Evolutionary conservation across 2,329 filamentous ascomycete genomes (phyloP), one percentile per base, ranked within the genome.

Genomic region (Aspergillus sp.): DNA sequence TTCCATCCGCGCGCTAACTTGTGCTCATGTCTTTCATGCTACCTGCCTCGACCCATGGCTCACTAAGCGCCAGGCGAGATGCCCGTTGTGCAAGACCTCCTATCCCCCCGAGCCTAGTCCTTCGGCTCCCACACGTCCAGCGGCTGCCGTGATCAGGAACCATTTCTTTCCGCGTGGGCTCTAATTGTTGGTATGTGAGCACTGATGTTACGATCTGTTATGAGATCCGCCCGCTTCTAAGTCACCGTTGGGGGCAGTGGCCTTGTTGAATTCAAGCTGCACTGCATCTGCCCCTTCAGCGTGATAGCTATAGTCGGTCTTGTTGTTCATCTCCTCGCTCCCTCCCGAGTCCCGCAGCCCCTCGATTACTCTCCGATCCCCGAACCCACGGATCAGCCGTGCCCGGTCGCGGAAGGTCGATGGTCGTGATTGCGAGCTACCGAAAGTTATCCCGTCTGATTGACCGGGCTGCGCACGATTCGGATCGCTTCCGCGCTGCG

Each of bases 1-100:
- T 66, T 92, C 97, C 70, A 88, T 99, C 47, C 90, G 95, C 65
- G 93, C 93, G 1, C 79, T 99, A 57, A 92, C 91, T 4, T 98
- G 95, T 68, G 93, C 93, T n/a, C 95, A 98, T 75, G 92, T 93
- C 54, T 99, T 98, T 84, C 95, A 99, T 72, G 91, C 91, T 52
- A 90, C 88, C 31, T 99, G 95, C 71, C 85, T 99, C 44, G 95
- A 99, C 67, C 95, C 95, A 8, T 99, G 95, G 95, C 79, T 99
- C 62, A 98, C 93, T 3, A 93, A 89, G 70, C 86, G 95, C 62
- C 88, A 93, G 63, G 95, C 95, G 17, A 97, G 93, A 79, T 99
- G 95, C 73, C 95, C 95, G 6, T 86, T 98, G 8, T 98, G 95
- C 82, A 98, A 98, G 78, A 62, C 49, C 23, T 57, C 31, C 35